Evolutionary conservation across 148 eudicot genomes (phyloP).

Genomic region (Pouteria glomerata): DNA sequence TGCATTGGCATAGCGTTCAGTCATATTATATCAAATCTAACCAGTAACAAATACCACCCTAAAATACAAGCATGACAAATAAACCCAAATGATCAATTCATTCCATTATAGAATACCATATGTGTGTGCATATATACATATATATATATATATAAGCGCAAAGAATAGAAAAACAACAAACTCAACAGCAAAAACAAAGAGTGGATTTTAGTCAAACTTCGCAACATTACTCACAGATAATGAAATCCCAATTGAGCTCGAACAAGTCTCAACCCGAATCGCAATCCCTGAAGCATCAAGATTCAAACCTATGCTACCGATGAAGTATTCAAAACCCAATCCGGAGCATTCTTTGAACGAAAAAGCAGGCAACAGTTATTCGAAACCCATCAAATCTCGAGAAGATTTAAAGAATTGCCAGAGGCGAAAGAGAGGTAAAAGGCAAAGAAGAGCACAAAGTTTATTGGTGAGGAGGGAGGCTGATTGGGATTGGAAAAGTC

Average conservation of each 20-base stretch:
- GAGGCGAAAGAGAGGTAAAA: too few relatives aligned
- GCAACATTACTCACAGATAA: not conserved
- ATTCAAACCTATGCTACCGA: not conserved
- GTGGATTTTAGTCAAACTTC: not conserved
- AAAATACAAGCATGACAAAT: not conserved
- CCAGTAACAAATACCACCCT: not conserved
- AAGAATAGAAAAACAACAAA: not conserved
- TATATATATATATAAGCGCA: not conserved
- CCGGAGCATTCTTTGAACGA: not conserved
- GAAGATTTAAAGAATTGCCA: too few relatives aligned
- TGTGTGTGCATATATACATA: too few relatives aligned
- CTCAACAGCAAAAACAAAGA: not conserved
- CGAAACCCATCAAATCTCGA: too few relatives aligned
- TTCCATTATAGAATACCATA: not conserved
- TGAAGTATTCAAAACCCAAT: not conserved
- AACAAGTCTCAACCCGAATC: not conserved
- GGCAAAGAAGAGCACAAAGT: too few relatives aligned
- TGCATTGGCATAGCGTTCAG: conserved; percentile 27
- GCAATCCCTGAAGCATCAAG: not conserved
- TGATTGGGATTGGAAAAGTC: too few relatives aligned
- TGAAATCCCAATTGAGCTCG: too few relatives aligned
- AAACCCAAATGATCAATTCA: not conserved
- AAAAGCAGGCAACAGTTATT: too few relatives aligned
- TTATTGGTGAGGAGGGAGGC: too few relatives aligned
- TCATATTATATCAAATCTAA: conserved; percentile 22